A percentile compares a stretch with the other conserved stretches of the same genome.
Evolutionary conservation across 164 flowering plant species (phyloP).

Genomic region (Magnolia changhungtana): DNA sequence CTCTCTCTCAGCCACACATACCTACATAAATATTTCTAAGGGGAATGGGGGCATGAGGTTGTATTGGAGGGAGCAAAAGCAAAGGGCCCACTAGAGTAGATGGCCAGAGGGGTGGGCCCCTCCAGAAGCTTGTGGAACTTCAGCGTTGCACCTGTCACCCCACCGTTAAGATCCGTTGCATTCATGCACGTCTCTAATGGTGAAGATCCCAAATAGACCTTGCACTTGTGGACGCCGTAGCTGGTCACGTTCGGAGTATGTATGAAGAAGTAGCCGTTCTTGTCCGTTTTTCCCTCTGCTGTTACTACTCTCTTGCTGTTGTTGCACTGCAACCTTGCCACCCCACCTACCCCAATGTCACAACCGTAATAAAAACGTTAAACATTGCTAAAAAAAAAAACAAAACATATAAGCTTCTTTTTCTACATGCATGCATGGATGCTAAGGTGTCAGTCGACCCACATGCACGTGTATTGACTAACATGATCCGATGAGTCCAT

Average conservation of each 20-base stretch:
- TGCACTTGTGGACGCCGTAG: constrained; percentile 53
- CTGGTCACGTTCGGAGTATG: constrained; percentile 43
- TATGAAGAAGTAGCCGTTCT: constrained; percentile 67
- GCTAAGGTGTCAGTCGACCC: background rate
- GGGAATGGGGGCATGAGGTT: background rate
- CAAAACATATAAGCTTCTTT: background rate
- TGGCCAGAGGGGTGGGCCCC: background rate
- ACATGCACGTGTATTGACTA: background rate
- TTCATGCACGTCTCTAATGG: background rate
- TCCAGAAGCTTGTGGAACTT: constrained; percentile 16
- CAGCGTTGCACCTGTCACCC: constrained; percentile 19
- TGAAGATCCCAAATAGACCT: constrained; percentile 18
- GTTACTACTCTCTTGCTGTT: constrained; percentile 32
- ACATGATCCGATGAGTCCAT: too few species aligned
- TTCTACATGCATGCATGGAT: background rate
- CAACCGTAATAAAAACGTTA: background rate
- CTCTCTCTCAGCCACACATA: too few species aligned
- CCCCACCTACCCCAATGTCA: constrained; percentile 43
- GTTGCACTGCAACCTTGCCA: constrained; percentile 51
- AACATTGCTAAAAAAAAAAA: background rate
- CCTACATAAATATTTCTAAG: too few species aligned
- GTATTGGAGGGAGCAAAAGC: constrained; percentile 35
- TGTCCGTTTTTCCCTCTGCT: constrained; percentile 44
- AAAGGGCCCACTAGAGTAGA: constrained; percentile 1
- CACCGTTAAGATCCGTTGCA: constrained; percentile 2